Percentiles rank a stretch among this genome's conserved stretches.
Evolutionary conservation across 192 early-diverging fungal species (phyloP).

Genomic region (Coemansia sp.): DNA sequence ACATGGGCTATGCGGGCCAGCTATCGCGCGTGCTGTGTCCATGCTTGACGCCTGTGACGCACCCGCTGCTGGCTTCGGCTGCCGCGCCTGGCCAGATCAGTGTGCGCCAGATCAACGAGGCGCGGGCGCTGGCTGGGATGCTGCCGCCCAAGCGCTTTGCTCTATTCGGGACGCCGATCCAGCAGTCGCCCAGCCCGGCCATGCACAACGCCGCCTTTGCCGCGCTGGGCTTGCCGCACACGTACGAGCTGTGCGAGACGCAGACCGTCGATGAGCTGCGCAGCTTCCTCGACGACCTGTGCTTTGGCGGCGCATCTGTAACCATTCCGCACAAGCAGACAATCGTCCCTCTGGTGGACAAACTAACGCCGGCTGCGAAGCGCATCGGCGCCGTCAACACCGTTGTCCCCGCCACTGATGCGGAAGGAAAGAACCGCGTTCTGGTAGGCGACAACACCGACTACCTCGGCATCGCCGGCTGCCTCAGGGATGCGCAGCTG

Average conservation of each 20-base stretch:
- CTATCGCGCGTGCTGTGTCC: constrained; percentile 87
- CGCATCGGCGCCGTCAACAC: constrained; percentile 97
- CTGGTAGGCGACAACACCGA: constrained; percentile 96
- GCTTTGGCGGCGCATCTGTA: constrained; percentile 93
- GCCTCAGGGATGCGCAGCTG: constrained; percentile 57
- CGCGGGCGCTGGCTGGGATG: constrained; percentile 71
- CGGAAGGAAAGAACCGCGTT: constrained; percentile 23
- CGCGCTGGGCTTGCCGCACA: constrained; percentile 80
- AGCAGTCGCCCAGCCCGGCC: constrained; percentile 85
- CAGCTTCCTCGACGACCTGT: constrained; percentile 44
- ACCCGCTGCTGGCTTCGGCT: constrained; percentile 69
- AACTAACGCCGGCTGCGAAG: constrained; percentile 74
- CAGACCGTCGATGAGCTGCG: constrained; percentile 62
- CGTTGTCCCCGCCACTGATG: constrained; percentile 47
- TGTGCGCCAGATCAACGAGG: constrained; percentile 74
- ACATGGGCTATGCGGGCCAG: constrained; percentile 93
- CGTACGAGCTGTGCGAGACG: constrained; percentile 77
- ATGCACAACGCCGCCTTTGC: constrained; percentile 94
- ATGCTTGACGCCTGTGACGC: constrained; percentile 94
- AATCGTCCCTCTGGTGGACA: constrained; percentile 75
- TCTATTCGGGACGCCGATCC: constrained; percentile 90
- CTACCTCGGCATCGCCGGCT: constrained; percentile 83
- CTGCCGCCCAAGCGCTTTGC: constrained; percentile 71
- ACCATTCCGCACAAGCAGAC: constrained; percentile 95
- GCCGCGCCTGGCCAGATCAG: constrained; percentile 96